phyloP scores from a whole-genome alignment of 1,139 yeast genomes.

The Geotrichum candidum region DNA sequence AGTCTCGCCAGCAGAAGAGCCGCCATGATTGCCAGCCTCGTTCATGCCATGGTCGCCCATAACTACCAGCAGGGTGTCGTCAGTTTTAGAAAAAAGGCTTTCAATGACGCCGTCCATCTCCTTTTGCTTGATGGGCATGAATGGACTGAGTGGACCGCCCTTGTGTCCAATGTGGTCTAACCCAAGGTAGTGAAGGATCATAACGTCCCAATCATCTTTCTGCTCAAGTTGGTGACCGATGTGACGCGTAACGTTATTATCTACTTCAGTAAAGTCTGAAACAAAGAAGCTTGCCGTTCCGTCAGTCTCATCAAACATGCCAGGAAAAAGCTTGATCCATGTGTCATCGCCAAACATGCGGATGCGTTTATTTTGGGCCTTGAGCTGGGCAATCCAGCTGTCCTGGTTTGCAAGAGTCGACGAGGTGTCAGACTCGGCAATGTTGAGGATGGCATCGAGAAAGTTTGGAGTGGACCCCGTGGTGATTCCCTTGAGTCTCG shows the following conservation, averaged over 20 bases:
- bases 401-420: conserved; percentile 73
- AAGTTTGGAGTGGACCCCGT: conserved; percentile 95
- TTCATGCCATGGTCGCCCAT: conserved; percentile 95
- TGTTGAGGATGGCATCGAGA: conserved; percentile 87
- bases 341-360: conserved; percentile 97
- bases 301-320: conserved; percentile 56
- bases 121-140: conserved; percentile 71
- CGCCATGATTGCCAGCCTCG: conserved; percentile 91
- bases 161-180: conserved; percentile 97
- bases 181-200: conserved; percentile 86
- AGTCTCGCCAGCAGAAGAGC: conserved; percentile 87
- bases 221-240: conserved; percentile 48
- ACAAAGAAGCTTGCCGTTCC: conserved; percentile 95
- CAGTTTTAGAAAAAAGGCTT: conserved; percentile 47
- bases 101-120: conserved; percentile 77
- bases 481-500: conserved; percentile 85
- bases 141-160: conserved; percentile 78
- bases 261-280: conserved; percentile 90
- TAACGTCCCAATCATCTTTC: conserved; percentile 62
- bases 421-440: conserved; percentile 84
- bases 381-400: conserved; percentile 77
- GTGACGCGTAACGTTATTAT: conserved; percentile 87
- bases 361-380: conserved; percentile 41
- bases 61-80: conserved; percentile 62
- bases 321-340: conserved; percentile 85